A percentile compares a stretch with the other conserved stretches of the same genome.
phyloP scores from a whole-genome alignment of 371 early-diverging fungal genomes.

The Paraphysoderma sedebokerense region DNA sequence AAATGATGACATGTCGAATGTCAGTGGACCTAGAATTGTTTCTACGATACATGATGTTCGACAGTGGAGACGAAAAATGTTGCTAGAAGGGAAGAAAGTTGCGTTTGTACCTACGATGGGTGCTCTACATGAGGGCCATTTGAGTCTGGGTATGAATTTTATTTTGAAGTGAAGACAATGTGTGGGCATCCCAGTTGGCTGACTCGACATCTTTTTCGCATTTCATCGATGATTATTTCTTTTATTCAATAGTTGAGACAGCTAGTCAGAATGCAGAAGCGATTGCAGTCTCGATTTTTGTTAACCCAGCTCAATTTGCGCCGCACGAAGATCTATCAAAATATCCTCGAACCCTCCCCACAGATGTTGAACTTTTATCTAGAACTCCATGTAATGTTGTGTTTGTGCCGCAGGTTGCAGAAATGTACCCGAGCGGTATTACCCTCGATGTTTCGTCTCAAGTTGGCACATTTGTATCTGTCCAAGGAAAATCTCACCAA shows the following conservation, averaged over 20 bases:
- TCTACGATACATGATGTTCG: too few relatives aligned
- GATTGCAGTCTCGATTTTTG: conserved; percentile 78
- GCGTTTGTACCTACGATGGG: conserved; percentile 83
- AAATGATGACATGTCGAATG: too few relatives aligned
- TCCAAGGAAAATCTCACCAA: conserved; percentile 70
- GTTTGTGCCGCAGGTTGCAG: conserved; percentile 59
- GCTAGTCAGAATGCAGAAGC: conserved; percentile 42
- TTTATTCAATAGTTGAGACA: conserved; percentile 17
- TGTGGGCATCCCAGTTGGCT: too few relatives aligned
- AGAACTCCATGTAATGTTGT: conserved; percentile 18
- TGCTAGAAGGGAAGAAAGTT: conserved; percentile 11
- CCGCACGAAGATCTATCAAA: conserved; percentile 80
- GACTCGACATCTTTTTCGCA: background rate
- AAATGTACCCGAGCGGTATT: conserved; percentile 90
- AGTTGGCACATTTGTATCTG: conserved; percentile 79
- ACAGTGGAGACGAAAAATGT: too few relatives aligned
- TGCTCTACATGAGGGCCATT: conserved; percentile 78
- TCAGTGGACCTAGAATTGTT: too few relatives aligned
- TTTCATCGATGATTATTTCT: background rate
- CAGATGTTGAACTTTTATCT: conserved; percentile 52
- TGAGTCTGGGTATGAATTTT: conserved; percentile 36
- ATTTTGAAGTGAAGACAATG: background rate
- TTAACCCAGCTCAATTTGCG: conserved; percentile 94
- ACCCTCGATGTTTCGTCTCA: conserved; percentile 52
- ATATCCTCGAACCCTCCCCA: conserved; percentile 74